Percentiles rank a stretch among this genome's conserved stretches.
Conservation (phyloP, 768 basidiomycete species). For the Antrodiella citrinella region DNA sequence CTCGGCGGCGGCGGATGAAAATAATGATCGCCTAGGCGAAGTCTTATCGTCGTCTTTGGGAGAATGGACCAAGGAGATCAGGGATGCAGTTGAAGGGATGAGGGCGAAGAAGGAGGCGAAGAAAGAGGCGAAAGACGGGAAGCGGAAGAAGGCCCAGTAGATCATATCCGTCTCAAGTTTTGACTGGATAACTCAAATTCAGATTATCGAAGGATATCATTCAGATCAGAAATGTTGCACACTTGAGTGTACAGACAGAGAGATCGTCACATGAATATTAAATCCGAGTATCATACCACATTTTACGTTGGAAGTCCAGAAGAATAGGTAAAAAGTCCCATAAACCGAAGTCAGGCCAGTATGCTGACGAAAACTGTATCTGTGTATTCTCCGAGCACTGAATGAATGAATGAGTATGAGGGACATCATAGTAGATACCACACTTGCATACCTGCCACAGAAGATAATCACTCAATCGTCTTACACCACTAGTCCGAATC, state of each 20-base stretch:
- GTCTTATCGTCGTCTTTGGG: too few relatives aligned
- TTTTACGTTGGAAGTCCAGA: conserved; percentile 78
- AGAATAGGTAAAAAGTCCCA: conserved; percentile 82
- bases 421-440: not conserved
- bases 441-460: conserved; percentile 95
- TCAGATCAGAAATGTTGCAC: too few relatives aligned
- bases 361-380: conserved; percentile 74
- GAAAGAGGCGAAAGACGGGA: conserved; percentile 9
- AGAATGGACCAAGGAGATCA: conserved; percentile 12
- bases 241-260: too few relatives aligned
- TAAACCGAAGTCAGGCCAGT: conserved; percentile 93
- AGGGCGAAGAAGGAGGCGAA: conserved; percentile 9
- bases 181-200: too few relatives aligned
- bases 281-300: conserved; percentile 33
- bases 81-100: conserved; percentile 9
- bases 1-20: conserved; percentile 15
- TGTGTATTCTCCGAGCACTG: conserved; percentile 81
- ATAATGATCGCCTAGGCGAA: too few relatives aligned
- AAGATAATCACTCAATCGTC: conserved; percentile 80
- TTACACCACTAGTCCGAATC: conserved; percentile 87
- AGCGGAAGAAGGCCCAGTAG: too few relatives aligned
- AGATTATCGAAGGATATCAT: too few relatives aligned
- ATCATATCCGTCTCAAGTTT: too few relatives aligned
- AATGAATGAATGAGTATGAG: too few relatives aligned
- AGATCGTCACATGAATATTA: too few relatives aligned